Base-by-base conservation (phyloP, 1,284 basidiomycete genomes). In the Ustilago cynodontis region DNA sequence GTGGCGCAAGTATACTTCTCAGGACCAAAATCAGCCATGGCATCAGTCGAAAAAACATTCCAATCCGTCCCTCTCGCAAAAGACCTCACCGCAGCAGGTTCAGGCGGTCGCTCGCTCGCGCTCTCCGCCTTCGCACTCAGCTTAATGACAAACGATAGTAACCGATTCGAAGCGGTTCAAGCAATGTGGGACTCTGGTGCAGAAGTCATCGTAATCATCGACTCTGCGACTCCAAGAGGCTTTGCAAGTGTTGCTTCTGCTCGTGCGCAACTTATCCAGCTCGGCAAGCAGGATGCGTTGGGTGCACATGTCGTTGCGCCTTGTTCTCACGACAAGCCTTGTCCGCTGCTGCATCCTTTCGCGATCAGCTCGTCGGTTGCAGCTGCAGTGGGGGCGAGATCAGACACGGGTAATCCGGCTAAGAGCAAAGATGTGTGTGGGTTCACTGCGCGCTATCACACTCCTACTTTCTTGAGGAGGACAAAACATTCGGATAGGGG, bases 181-280 rank as follows among this genome's bases (percentile, higher is more conserved):
- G 90, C 93, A 79, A 92, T 96, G 89, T 97, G 94, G 94, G 89
- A 93, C 55, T 94, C 93, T 76, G 93, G 93, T 33, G 94, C 94
- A 35, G 69, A 82, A 24, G 81, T 82, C 11, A 71, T 84, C 20
- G 83, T 98, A 60, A 88, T 99, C 45, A 92, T 98, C 68, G 96
- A 99, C 85, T 91, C 93, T 60, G 92, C 91, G 50, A 92, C 91
- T 2, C 88, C 88, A 22, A 88, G 89, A 39, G 94, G 94, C 0
- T 98, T 97, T 86, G 90, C 91, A 70, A 89, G 89, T 47, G 91
- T 99, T 55, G 91, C 91, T n/a, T 90, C 92, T 77, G 95, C 96
- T 1, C 89, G 96, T 63, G 90, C 93, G 62, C 90, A 91, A 78
- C 87, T 99, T 2, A 88, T 99, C 26, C 88, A 89, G 51, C 86